These are phyloP conservation scores for Eleusine coracana DNA, from an alignment of 176 grass and related monocot genomes.

Conservation along the genomic window DNA sequence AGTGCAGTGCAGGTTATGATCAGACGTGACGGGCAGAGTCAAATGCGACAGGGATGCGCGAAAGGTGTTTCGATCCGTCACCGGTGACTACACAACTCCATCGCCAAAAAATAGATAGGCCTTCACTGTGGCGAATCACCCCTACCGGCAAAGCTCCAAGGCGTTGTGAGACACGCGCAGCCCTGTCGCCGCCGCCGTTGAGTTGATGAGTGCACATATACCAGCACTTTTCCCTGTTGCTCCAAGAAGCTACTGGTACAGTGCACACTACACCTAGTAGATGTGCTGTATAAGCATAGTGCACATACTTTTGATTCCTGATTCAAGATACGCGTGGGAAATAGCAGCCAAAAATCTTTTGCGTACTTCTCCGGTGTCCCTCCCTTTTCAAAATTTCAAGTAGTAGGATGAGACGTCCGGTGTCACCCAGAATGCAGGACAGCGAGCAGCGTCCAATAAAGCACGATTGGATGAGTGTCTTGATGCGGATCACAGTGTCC, in stretches of 20 bases:
- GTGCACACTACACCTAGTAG: not conserved
- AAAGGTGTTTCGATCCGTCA: not conserved
- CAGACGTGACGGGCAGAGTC: not conserved
- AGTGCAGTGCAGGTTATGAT: not conserved
- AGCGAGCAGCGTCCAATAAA: conserved; percentile 18
- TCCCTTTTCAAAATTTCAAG: conserved; percentile 2
- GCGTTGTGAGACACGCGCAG: too few relatives aligned
- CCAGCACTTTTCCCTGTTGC: not conserved
- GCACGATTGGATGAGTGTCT: not conserved
- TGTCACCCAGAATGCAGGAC: conserved; percentile 18
- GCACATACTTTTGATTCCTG: not conserved
- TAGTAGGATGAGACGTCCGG: conserved; percentile 28
- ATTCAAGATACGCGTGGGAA: not conserved
- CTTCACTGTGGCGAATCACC: not conserved
- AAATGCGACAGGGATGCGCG: conserved; percentile 2
- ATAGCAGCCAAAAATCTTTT: conserved; percentile 12
- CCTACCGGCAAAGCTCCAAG: not conserved
- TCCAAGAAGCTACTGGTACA: not conserved
- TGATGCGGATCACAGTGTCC: not conserved
- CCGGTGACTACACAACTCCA: not conserved
- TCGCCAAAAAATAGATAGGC: not conserved
- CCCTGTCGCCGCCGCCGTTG: not conserved
- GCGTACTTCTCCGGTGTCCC: not conserved
- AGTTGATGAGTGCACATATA: not conserved
- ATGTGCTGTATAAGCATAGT: not conserved